Evolutionary conservation across 2,329 filamentous ascomycete genomes (phyloP).

Genomic region (Fusarium duplospermum): DNA sequence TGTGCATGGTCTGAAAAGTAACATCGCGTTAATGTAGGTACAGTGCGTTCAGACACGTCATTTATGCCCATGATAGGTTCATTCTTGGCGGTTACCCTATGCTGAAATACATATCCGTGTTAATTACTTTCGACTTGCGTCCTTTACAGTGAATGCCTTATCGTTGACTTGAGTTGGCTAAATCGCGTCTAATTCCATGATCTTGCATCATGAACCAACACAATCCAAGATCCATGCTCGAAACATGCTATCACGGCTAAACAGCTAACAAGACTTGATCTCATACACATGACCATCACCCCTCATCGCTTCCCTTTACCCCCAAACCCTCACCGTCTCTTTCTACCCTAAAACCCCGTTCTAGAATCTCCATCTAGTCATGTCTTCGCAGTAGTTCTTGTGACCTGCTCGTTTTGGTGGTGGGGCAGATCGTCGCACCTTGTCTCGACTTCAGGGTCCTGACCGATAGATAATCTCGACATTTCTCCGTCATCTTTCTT

Average conservation of each 20-base stretch:
- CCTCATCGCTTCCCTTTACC: background rate
- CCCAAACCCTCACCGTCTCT: constrained; percentile 29
- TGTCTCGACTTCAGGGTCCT: constrained; percentile 24
- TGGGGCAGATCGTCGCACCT: constrained; percentile 36
- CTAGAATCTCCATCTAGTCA: constrained; percentile 28
- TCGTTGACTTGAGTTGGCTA: background rate
- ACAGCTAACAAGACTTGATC: background rate
- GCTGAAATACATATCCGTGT: background rate
- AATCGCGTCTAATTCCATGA: background rate
- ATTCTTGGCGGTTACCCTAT: background rate
- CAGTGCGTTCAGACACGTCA: background rate
- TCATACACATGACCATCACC: background rate
- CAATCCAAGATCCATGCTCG: background rate
- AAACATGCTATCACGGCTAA: background rate
- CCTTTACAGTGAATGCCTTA: background rate
- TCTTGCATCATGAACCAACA: constrained; percentile 1
- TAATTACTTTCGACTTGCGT: background rate
- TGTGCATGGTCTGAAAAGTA: background rate
- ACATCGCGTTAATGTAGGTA: background rate
- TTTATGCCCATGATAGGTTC: background rate
- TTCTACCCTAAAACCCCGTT: constrained; percentile 5
- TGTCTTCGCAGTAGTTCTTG: constrained; percentile 18
- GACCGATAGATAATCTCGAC: constrained; percentile 28
- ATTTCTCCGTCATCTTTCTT: constrained; percentile 5
- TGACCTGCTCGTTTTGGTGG: constrained; percentile 37